Evolutionary conservation across 2,329 filamentous ascomycete species (phyloP).

Genomic region (Cryphonectria parasitica): DNA sequence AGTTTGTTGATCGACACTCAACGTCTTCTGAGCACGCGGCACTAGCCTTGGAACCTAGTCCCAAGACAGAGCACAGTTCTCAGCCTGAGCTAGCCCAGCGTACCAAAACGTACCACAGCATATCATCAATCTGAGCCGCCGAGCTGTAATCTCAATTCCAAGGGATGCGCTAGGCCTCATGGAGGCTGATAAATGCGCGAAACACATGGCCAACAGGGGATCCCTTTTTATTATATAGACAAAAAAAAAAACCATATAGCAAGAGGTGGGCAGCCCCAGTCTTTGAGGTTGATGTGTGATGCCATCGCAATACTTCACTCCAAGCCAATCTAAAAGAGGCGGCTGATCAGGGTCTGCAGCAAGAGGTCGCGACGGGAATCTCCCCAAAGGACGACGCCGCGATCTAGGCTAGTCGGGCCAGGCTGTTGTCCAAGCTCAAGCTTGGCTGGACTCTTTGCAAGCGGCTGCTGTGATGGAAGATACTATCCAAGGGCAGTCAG

Average conservation of each 20-base stretch:
- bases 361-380: background rate
- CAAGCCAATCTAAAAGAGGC: background rate
- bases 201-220: constrained; percentile 27
- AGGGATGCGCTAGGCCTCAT: constrained; percentile 9
- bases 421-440: background rate
- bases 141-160: constrained; percentile 9
- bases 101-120: background rate
- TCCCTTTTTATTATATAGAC: background rate
- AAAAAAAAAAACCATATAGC: background rate
- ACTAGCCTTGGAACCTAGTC: background rate
- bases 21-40: background rate
- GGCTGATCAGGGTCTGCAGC: constrained; percentile 6
- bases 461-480: background rate
- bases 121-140: background rate
- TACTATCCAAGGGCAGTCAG: background rate
- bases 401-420: background rate
- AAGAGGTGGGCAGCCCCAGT: background rate
- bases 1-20: background rate
- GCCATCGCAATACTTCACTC: background rate
- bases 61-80: constrained; percentile 27
- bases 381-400: background rate
- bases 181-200: constrained; percentile 18
- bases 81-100: constrained; percentile 27
- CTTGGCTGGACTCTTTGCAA: background rate
- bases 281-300: background rate